phyloP scores from a whole-genome alignment of 768 basidiomycete genomes.

The Amanita exitialis region DNA sequence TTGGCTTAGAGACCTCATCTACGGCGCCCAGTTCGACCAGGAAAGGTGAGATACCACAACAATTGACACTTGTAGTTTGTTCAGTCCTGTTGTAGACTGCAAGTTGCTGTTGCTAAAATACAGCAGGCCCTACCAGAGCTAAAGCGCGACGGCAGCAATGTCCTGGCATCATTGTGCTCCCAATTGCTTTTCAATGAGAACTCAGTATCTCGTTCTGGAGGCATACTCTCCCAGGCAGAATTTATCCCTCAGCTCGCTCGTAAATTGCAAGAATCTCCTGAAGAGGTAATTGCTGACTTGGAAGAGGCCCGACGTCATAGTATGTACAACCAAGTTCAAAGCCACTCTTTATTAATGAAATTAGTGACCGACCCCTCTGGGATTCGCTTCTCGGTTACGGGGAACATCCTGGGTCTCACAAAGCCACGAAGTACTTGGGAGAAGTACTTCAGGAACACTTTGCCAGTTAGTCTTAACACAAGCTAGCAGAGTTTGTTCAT shows the following conservation, averaged over 20 bases:
- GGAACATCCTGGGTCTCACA: slow-evolving; percentile 62
- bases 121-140: slow-evolving; percentile 84
- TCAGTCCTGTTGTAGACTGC: slow-evolving; percentile 39
- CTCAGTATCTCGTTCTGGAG: slow-evolving; percentile 59
- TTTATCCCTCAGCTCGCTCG: slow-evolving; percentile 69
- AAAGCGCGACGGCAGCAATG: slow-evolving; percentile 81
- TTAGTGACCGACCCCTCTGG: slow-evolving; percentile 77
- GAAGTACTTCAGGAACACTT: slow-evolving; percentile 50
- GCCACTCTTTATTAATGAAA: neutral
- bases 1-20: slow-evolving; percentile 81
- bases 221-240: slow-evolving; percentile 66
- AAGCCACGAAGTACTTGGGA: slow-evolving; percentile 69
- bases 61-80: neutral
- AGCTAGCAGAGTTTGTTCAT: neutral
- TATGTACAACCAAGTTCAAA: slow-evolving; percentile 26
- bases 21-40: slow-evolving; percentile 63
- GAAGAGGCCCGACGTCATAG: slow-evolving; percentile 60
- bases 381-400: slow-evolving; percentile 84
- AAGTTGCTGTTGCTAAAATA: slow-evolving; percentile 79
- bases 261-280: slow-evolving; percentile 64
- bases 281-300: slow-evolving; percentile 61
- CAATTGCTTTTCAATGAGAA: slow-evolving; percentile 56
- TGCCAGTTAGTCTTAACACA: slow-evolving; percentile 39
- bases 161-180: slow-evolving; percentile 62
- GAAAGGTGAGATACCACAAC: slow-evolving; percentile 46